Conservation (phyloP, 441 rosid genomes). For the Populus tomentosa region DNA sequence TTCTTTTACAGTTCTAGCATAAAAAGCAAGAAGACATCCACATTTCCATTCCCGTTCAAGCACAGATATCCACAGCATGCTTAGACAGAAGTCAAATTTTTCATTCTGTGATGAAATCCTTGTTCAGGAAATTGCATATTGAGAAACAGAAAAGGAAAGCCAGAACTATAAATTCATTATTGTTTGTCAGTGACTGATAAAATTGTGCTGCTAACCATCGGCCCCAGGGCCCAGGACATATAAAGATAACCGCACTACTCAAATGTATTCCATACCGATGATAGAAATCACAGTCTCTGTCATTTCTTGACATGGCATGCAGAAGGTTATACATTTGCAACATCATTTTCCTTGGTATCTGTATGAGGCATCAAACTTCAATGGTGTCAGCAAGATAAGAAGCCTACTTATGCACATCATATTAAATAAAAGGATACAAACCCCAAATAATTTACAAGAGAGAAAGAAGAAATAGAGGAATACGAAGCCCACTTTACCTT, state of each 20-base stretch:
- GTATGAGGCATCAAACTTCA: slow-evolving; percentile 26
- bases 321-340: slow-evolving; percentile 92
- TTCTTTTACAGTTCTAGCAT: not conserved
- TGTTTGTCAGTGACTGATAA: not conserved
- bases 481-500: slow-evolving; percentile 55
- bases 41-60: not conserved
- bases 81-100: not conserved
- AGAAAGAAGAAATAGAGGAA: not conserved
- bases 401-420: not conserved
- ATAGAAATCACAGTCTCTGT: slow-evolving; percentile 94
- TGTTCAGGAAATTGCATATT: not conserved
- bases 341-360: slow-evolving; percentile 98
- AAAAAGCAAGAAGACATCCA: not conserved
- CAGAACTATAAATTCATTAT: not conserved
- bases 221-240: not conserved
- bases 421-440: not conserved
- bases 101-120: not conserved
- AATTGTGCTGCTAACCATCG: not conserved
- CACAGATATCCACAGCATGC: not conserved
- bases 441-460: not conserved
- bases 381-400: slow-evolving; percentile 12
- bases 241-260: slow-evolving; percentile 10
- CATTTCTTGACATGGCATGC: slow-evolving; percentile 92
- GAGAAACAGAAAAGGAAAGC: not conserved
- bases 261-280: slow-evolving; percentile 65